These are phyloP conservation scores for Rhodotorula paludigena DNA, from an alignment of 768 basidiomycete genomes.

Conservation along the genomic window DNA sequence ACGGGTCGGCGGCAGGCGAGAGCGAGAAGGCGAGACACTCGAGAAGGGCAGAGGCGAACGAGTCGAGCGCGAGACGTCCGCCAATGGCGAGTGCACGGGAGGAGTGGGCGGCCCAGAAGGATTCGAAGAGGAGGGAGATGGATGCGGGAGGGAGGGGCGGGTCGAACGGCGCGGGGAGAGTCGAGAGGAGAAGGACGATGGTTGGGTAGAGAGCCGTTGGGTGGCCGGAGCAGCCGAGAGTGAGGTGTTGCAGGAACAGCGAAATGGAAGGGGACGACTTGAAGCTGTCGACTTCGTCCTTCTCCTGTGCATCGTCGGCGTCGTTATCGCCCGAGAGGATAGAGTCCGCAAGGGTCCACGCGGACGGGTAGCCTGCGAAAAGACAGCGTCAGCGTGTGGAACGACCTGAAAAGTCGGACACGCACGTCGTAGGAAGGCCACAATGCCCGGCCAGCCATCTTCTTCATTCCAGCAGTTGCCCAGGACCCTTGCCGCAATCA, in stretches of 20 bases:
- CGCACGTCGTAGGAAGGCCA: conserved; percentile 28
- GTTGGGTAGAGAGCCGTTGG: conserved; percentile 69
- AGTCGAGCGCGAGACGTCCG: conserved; percentile 32
- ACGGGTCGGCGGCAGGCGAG: background rate
- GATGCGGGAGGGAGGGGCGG: conserved; percentile 43
- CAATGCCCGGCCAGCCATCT: conserved; percentile 34
- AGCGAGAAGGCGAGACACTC: conserved; percentile 62
- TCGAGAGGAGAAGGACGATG: conserved; percentile 72
- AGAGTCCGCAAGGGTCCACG: conserved; percentile 29
- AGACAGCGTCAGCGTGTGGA: background rate
- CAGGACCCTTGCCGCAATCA: conserved; percentile 18
- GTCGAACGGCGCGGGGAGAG: conserved; percentile 58
- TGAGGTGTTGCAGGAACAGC: conserved; percentile 68
- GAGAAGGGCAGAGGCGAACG: conserved; percentile 59
- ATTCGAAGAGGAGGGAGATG: conserved; percentile 59
- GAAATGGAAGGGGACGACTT: conserved; percentile 44
- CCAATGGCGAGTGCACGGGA: conserved; percentile 58
- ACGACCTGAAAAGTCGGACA: background rate
- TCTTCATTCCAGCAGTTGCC: conserved; percentile 35
- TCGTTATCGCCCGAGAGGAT: conserved; percentile 47
- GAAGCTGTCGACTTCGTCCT: background rate
- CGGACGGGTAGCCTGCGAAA: conserved; percentile 26
- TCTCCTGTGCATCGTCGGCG: conserved; percentile 37
- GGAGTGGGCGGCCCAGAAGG: conserved; percentile 79
- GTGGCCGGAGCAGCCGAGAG: conserved; percentile 70